Conservation (phyloP, 257 asterid species). For the Echites panduratus region DNA sequence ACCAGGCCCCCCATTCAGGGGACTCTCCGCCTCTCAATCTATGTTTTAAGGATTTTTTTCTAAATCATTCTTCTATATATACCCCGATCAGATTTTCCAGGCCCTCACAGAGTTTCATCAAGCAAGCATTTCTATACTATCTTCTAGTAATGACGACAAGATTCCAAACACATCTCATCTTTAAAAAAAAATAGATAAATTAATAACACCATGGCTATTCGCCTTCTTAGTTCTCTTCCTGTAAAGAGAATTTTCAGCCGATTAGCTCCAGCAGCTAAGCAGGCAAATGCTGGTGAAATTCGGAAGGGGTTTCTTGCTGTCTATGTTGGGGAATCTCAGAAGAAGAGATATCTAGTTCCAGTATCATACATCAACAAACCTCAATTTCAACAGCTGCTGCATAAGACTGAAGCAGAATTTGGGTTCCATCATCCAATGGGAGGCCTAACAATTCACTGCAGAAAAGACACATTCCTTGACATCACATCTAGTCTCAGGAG, state of each 20-base stretch:
- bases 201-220: conserved; percentile 7
- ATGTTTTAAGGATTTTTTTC: neutral
- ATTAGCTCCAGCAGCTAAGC: neutral
- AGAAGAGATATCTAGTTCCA: conserved; percentile 27
- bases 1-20: neutral
- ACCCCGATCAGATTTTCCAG: neutral
- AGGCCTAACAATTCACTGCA: conserved; percentile 27
- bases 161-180: neutral
- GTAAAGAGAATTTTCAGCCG: conserved; percentile 4
- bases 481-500: conserved; percentile 19
- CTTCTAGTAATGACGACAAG: neutral
- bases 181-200: neutral
- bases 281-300: conserved; percentile 2
- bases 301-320: conserved; percentile 28
- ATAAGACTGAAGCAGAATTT: conserved; percentile 26
- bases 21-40: conserved; percentile 3
- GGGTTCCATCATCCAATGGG: conserved; percentile 36
- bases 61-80: conserved; percentile 2
- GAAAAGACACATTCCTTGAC: conserved; percentile 27
- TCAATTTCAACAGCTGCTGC: conserved; percentile 21
- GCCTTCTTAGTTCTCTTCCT: conserved; percentile 5
- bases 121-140: neutral
- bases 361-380: conserved; percentile 24
- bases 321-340: conserved; percentile 26
- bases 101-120: neutral